A percentile compares a stretch with the other conserved stretches of the same genome.
Evolutionary conservation across 257 asterid species (phyloP).

Genomic region (Solanum lycopersicoides): DNA sequence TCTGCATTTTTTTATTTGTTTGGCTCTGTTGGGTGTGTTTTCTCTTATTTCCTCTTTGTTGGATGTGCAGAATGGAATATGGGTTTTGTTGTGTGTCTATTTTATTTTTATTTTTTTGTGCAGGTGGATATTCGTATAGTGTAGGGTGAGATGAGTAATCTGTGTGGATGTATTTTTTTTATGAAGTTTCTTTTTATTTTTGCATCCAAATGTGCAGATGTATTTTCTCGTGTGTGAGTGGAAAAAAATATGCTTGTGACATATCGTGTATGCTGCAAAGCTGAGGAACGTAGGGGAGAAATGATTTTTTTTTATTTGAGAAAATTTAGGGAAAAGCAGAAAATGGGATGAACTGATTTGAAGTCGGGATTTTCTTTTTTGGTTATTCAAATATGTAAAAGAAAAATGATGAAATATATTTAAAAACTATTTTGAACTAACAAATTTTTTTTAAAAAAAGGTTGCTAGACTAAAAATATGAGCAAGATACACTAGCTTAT

Average conservation of each 20-base stretch:
- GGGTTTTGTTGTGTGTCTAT: not conserved
- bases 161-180: not conserved
- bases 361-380: not conserved
- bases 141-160: not conserved
- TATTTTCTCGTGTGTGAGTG: not conserved
- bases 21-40: not conserved
- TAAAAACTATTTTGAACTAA: not conserved
- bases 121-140: not conserved
- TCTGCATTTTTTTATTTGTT: not conserved
- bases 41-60: not conserved
- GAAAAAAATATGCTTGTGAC: not conserved
- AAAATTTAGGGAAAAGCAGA: not conserved
- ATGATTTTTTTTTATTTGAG: not conserved
- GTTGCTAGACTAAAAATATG: not conserved
- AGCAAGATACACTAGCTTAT: not conserved
- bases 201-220: not conserved
- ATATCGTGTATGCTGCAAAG: not conserved
- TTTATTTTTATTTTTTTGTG: too few species aligned
- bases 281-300: not conserved
- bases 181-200: too few species aligned
- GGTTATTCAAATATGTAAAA: not conserved
- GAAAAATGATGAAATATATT: too few species aligned
- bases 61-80: not conserved
- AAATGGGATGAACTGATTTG: not conserved
- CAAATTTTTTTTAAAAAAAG: too few species aligned